A percentile compares a stretch with the other conserved stretches of the same genome.
Evolutionary conservation across 2,329 filamentous ascomycete genomes (phyloP).

Genomic region (Xylariaceae sp.): DNA sequence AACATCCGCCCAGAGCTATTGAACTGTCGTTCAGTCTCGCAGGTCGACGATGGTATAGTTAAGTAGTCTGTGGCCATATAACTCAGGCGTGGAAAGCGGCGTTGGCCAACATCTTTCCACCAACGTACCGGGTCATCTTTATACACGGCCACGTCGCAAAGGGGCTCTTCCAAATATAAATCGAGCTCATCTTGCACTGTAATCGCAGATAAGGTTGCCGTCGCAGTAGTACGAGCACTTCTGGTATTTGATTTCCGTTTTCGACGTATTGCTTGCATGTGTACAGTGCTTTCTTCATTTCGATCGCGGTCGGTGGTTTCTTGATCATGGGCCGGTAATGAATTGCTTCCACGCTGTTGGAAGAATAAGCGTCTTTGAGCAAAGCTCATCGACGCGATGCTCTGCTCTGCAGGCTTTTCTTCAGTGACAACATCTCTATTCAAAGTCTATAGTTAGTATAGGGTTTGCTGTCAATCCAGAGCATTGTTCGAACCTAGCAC

Average conservation of each 20-base stretch:
- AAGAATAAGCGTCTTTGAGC: not conserved
- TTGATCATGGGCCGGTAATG: not conserved
- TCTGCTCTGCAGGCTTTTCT: not conserved
- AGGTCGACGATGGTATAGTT: not conserved
- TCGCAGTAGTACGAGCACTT: too few relatives aligned
- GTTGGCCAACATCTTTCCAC: not conserved
- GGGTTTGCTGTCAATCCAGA: too few relatives aligned
- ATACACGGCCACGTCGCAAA: not conserved
- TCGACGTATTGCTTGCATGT: not conserved
- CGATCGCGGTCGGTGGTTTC: not conserved
- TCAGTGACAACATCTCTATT: not conserved
- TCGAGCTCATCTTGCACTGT: not conserved
- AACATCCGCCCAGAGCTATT: constrained; percentile 7
- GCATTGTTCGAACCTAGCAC: not conserved
- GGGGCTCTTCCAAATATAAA: not conserved
- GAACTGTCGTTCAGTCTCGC: constrained; percentile 8
- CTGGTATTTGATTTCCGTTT: not conserved
- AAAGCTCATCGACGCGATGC: not conserved
- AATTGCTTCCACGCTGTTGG: not conserved
- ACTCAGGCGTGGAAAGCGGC: not conserved
- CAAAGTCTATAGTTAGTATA: not conserved
- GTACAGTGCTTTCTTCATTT: not conserved
- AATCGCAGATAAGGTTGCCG: not conserved
- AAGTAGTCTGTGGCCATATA: constrained; percentile 6
- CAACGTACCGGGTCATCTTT: not conserved